These are phyloP conservation scores for Austroboletus novae-zelandiae DNA, from an alignment of 1,284 basidiomycete species.

Conservation along the genomic window DNA sequence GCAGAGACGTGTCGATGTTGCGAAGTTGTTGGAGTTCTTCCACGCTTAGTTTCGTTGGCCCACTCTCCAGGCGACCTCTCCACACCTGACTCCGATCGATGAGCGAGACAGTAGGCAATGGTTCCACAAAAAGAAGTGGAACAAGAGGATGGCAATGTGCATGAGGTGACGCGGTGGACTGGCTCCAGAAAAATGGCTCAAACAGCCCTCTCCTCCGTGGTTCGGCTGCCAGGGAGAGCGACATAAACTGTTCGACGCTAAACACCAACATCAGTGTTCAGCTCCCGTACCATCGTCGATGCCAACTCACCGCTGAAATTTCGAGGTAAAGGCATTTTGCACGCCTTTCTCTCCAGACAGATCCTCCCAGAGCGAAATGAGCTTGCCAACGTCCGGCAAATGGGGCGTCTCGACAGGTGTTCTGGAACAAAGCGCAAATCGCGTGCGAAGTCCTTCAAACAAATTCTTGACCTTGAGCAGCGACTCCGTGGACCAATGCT, in stretches of 20 bases:
- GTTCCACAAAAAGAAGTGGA: conserved; percentile 72
- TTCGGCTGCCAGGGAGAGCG: conserved; percentile 72
- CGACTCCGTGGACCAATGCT: conserved; percentile 40
- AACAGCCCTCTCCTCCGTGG: conserved; percentile 67
- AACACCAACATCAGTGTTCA: conserved; percentile 8
- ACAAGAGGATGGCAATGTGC: conserved; percentile 51
- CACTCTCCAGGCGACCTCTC: conserved; percentile 65
- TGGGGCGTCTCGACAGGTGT: conserved; percentile 33
- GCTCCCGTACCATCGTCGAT: not conserved
- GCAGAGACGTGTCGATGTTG: conserved; percentile 36
- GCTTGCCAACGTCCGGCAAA: conserved; percentile 41
- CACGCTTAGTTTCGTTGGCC: conserved; percentile 41
- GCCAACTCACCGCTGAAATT: conserved; percentile 57
- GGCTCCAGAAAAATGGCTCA: conserved; percentile 72
- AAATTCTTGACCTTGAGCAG: conserved; percentile 42
- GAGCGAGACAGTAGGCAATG: conserved; percentile 62
- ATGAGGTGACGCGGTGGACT: conserved; percentile 37
- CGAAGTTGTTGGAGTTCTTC: conserved; percentile 56
- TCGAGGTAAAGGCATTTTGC: conserved; percentile 48
- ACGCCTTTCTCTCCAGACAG: conserved; percentile 36
- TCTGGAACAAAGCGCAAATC: conserved; percentile 53
- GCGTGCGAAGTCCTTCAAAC: conserved; percentile 53
- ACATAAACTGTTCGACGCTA: conserved; percentile 78
- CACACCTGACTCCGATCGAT: conserved; percentile 63
- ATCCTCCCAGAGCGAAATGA: conserved; percentile 56